These are phyloP conservation scores for Mycena crocata DNA, from an alignment of 768 basidiomycete genomes.

Conservation along the genomic window DNA sequence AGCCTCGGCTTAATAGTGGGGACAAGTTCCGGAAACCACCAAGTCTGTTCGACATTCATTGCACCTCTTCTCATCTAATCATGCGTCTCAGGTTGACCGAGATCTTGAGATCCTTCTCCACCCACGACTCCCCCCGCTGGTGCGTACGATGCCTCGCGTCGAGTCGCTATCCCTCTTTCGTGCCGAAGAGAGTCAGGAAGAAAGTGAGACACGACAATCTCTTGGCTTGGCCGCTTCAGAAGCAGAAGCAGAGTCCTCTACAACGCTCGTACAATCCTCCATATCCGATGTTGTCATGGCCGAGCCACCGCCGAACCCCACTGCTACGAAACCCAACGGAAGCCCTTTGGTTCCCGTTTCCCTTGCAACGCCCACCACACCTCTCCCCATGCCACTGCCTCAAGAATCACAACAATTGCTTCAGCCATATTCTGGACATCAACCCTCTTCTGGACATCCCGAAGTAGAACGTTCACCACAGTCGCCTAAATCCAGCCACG, in stretches of 20 bases:
- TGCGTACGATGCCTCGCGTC: slow-evolving; percentile 73
- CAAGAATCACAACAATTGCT: background rate
- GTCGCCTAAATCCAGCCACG: background rate
- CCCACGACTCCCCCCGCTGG: slow-evolving; percentile 81
- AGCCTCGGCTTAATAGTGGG: slow-evolving; percentile 67
- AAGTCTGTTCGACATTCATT: slow-evolving; percentile 9
- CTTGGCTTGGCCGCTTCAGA: slow-evolving; percentile 48
- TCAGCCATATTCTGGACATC: background rate
- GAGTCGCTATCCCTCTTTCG: slow-evolving; percentile 72
- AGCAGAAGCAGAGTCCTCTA: too few relatives aligned
- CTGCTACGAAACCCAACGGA: background rate
- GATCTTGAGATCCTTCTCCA: slow-evolving; percentile 76
- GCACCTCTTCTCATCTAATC: background rate
- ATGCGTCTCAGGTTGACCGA: slow-evolving; percentile 38
- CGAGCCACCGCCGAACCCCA: slow-evolving; percentile 5
- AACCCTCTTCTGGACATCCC: too few relatives aligned
- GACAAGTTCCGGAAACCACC: slow-evolving; percentile 41
- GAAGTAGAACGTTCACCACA: background rate
- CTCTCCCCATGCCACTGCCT: background rate
- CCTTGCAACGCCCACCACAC: background rate
- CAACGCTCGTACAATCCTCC: background rate
- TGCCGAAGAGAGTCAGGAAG: slow-evolving; percentile 74
- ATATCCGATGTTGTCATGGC: slow-evolving; percentile 25
- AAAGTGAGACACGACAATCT: slow-evolving; percentile 57
- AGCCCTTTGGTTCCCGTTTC: background rate